Evolutionary conservation across 2,329 filamentous ascomycete genomes (phyloP).

Genomic region (Hirsutella thompsonii): DNA sequence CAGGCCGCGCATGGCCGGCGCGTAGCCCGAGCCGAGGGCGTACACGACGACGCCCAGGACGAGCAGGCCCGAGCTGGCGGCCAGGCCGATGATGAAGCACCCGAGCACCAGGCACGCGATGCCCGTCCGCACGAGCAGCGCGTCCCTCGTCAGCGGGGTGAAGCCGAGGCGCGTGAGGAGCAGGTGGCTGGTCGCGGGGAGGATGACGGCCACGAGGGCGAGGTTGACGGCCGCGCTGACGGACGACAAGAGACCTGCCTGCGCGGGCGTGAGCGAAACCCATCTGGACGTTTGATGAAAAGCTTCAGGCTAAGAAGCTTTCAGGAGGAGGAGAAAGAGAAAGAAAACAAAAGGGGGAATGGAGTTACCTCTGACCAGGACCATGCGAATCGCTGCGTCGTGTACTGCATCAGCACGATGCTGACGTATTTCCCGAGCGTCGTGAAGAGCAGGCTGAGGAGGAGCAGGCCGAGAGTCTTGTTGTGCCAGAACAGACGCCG

Average conservation of each 20-base stretch:
- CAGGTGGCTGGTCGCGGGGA: conserved; percentile 1
- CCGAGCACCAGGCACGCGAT: conserved; percentile 3
- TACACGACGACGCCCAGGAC: background rate
- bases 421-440: conserved; percentile 4
- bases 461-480: background rate
- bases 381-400: conserved; percentile 6
- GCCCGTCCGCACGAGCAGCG: background rate
- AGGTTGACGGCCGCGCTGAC: background rate
- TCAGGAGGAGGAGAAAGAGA: too few species aligned
- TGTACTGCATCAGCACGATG: conserved; percentile 7
- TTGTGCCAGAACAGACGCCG: background rate
- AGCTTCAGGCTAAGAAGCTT: too few species aligned
- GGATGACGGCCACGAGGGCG: background rate
- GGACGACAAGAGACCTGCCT: conserved; percentile 2
- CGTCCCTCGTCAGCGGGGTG: conserved; percentile 1
- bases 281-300: too few species aligned
- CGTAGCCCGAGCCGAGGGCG: background rate
- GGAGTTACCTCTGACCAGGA: conserved; percentile 7
- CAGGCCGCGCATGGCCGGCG: conserved; percentile 5
- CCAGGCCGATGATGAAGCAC: background rate
- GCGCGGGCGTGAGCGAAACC: background rate
- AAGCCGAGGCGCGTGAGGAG: background rate
- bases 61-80: background rate
- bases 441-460: conserved; percentile 2
- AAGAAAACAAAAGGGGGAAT: too few species aligned